Evolutionary conservation across 2,329 filamentous ascomycete genomes (phyloP).

Genomic region (Coniochaeta pulveracea): DNA sequence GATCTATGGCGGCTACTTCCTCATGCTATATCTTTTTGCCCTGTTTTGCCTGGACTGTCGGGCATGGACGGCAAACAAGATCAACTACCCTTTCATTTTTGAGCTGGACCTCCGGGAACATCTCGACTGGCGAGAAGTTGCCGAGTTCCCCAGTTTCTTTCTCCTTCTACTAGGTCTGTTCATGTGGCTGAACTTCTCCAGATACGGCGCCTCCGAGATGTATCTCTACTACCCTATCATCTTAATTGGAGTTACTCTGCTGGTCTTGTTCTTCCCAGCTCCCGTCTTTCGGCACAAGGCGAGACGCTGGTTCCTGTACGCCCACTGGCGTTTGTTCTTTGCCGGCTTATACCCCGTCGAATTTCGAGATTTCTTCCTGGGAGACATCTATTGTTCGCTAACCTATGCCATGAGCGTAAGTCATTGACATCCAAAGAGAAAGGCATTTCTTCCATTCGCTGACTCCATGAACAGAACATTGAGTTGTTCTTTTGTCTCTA

Average conservation of each 20-base stretch:
- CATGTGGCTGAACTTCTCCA: conserved; percentile 81
- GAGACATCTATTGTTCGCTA: conserved; percentile 94
- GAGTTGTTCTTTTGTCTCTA: conserved; percentile 94
- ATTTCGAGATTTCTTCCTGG: conserved; percentile 94
- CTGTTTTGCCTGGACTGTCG: conserved; percentile 81
- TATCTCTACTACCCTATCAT: conserved; percentile 83
- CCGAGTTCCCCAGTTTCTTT: conserved; percentile 80
- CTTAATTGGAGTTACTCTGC: conserved; percentile 55
- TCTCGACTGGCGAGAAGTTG: conserved; percentile 80
- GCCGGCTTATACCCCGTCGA: conserved; percentile 88
- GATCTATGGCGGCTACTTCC: conserved; percentile 87
- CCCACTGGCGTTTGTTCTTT: conserved; percentile 77
- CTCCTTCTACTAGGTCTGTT: conserved; percentile 66
- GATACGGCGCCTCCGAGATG: conserved; percentile 52
- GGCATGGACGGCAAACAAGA: conserved; percentile 71
- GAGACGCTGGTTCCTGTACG: conserved; percentile 77
- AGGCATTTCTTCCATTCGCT: conserved; percentile 3
- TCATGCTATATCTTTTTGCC: conserved; percentile 67
- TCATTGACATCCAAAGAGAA: conserved; percentile 13
- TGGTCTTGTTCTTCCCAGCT: conserved; percentile 65
- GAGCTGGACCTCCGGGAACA: conserved; percentile 83
- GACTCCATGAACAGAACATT: conserved; percentile 52
- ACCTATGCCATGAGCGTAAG: conserved; percentile 81
- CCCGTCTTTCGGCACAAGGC: conserved; percentile 65
- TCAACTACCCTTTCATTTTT: conserved; percentile 96